Evolutionary conservation across 2,329 filamentous ascomycete species (phyloP).

Genomic region (Cytospora chrysosperma): DNA sequence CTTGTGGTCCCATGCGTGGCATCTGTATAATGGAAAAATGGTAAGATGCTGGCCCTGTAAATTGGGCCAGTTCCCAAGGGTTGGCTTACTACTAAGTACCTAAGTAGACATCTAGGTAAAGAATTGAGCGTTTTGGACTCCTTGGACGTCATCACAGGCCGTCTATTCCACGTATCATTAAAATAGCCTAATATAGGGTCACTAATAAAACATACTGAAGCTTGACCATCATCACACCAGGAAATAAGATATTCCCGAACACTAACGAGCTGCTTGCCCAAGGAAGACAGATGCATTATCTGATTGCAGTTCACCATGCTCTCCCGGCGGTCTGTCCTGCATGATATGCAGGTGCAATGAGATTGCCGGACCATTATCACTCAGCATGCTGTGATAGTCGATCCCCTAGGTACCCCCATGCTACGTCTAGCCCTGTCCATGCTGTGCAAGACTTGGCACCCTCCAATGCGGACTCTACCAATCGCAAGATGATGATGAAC

Average conservation of each 20-base stretch:
- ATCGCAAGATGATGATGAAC: background rate
- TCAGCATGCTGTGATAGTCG: background rate
- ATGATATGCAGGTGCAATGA: background rate
- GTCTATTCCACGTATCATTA: too few relatives aligned
- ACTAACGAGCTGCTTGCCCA: background rate
- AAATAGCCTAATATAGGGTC: too few relatives aligned
- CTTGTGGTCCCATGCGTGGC: too few relatives aligned
- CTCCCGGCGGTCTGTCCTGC: background rate
- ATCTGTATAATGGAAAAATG: too few relatives aligned
- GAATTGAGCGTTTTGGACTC: too few relatives aligned
- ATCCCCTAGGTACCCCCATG: background rate
- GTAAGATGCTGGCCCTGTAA: too few relatives aligned
- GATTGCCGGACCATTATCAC: background rate
- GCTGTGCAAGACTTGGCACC: background rate
- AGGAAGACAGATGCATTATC: background rate
- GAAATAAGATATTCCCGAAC: background rate
- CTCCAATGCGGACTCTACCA: background rate
- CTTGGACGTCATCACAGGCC: too few relatives aligned
- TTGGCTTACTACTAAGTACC: too few relatives aligned
- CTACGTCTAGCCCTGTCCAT: background rate
- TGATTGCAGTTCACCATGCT: background rate
- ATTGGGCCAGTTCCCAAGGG: too few relatives aligned
- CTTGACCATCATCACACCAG: background rate
- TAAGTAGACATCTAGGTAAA: too few relatives aligned
- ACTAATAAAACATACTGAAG: too few relatives aligned